Evolutionary conservation across 768 basidiomycete genomes (phyloP).

Genomic region (Hericium rajendrae): DNA sequence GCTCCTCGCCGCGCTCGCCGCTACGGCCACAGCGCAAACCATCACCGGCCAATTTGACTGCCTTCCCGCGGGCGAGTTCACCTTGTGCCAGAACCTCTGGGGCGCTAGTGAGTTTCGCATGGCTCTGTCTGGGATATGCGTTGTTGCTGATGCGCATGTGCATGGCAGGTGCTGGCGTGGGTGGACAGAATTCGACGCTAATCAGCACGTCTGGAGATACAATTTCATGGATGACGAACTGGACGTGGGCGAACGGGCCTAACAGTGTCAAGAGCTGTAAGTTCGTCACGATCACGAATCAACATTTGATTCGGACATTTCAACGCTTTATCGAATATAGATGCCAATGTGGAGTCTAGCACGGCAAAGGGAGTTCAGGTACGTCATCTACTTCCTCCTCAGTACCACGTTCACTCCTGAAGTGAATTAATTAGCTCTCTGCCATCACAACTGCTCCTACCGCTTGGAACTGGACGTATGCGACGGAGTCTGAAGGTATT

Average conservation of each 20-base stretch:
- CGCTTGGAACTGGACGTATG: conserved; percentile 42
- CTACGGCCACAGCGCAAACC: conserved; percentile 20
- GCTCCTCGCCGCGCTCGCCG: background rate
- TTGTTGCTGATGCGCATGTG: background rate
- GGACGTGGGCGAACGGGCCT: conserved; percentile 39
- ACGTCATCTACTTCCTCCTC: background rate
- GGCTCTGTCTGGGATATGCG: background rate
- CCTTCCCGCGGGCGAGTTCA: conserved; percentile 35
- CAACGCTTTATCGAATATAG: conserved; percentile 17
- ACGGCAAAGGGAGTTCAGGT: conserved; percentile 41
- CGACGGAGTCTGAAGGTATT: conserved; percentile 32
- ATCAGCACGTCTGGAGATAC: conserved; percentile 26
- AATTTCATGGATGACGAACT: conserved; percentile 45
- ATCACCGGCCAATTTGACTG: conserved; percentile 38
- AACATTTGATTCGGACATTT: background rate
- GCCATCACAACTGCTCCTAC: conserved; percentile 37
- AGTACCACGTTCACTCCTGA: background rate
- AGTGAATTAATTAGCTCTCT: conserved; percentile 23
- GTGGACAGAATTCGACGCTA: conserved; percentile 40
- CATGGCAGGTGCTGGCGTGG: conserved; percentile 32
- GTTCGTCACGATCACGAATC: conserved; percentile 8
- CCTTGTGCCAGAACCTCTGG: conserved; percentile 52
- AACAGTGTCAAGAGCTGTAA: conserved; percentile 50
- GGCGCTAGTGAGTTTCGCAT: conserved; percentile 26
- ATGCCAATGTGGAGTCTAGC: conserved; percentile 40